Base-by-base conservation (phyloP, 345 rosid genomes). In the Salix brachista region DNA sequence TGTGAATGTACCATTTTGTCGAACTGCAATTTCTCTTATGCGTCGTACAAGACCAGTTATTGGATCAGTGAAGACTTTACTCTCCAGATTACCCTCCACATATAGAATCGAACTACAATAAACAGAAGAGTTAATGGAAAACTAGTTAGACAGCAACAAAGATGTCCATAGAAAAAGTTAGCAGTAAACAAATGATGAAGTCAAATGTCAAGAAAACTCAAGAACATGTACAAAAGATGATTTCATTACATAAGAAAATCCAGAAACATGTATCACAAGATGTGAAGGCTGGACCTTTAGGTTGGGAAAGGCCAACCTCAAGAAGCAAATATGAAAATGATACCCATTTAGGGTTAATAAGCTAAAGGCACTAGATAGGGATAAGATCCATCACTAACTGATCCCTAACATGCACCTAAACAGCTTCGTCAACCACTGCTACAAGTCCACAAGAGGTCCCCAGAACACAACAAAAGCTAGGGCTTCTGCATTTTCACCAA, bases 51-150 rank as follows among this genome's bases (percentile, higher is more conserved):
- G 77, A 79, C 97, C 97, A 75, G 91, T 87, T 36, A 89, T 68
- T 3, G 94, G 96, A 86, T 96, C 95, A 46, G 81, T 76, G 80
- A 92, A 93, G 65, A 93, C 77, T 80, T 92, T 92, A 5, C 91
- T 88, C 97, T 93, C 98, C 58, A 96, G 83, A 84, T 90, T 91
- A 41, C 98, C 99, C 85, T 96, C 99, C 84, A 92, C 48, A 80
- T 93, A 96, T 17, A 96, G 21, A 78, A 77, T 83, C 5, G 88
- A 77, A 18, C 96, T 96, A 60, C 80, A 85, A 34, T 72, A 77
- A 60, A 42, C 54, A 75, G 50, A 76, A n/a, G 17, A 16, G 23
- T 62, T 16, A 8, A 46, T 36, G 6, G 9, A 26, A 32, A 26
- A 67, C 25, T 28, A 60, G 46, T 42, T 12, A 42, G 46, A 42